phyloP scores from a whole-genome alignment of 805 yeast species.

The Yarrowia sp. region DNA sequence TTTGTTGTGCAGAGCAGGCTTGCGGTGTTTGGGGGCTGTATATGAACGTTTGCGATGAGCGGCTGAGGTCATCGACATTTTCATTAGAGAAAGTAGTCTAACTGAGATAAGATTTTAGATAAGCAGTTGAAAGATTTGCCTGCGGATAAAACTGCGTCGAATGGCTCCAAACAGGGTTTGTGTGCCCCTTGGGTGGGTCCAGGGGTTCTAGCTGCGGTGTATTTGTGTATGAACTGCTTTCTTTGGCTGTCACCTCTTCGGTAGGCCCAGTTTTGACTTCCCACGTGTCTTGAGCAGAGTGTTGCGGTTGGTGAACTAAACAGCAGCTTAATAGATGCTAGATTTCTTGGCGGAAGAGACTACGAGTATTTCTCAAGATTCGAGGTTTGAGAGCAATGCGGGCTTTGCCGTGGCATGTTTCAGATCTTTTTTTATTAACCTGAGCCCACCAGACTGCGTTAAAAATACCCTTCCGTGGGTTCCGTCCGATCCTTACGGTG shows the following conservation, averaged over 20 bases:
- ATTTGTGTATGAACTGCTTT: no score
- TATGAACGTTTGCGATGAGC: not conserved
- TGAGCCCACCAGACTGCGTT: no score
- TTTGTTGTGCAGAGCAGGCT: not conserved
- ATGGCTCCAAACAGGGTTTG: no score
- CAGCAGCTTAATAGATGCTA: not conserved
- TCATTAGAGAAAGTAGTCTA: not conserved
- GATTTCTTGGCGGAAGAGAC: not conserved
- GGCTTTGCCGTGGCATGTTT: no score
- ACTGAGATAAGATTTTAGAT: constrained; percentile 11
- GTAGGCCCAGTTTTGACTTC: not conserved
- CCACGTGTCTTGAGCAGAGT: not conserved
- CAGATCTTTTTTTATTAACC: no score
- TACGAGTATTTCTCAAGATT: not conserved
- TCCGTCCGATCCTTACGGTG: not conserved
- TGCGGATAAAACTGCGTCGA: no score
- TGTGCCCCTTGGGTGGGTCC: no score
- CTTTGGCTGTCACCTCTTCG: no score
- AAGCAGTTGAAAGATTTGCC: not conserved
- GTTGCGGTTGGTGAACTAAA: constrained; percentile 5
- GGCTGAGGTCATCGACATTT: constrained; percentile 13
- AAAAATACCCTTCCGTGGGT: no score
- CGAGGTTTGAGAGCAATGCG: not conserved
- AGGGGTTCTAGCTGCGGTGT: no score
- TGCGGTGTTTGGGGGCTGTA: not conserved